Evolutionary conservation across 306 rosid species (phyloP).

Genomic region (Citrullus colocynthis): DNA sequence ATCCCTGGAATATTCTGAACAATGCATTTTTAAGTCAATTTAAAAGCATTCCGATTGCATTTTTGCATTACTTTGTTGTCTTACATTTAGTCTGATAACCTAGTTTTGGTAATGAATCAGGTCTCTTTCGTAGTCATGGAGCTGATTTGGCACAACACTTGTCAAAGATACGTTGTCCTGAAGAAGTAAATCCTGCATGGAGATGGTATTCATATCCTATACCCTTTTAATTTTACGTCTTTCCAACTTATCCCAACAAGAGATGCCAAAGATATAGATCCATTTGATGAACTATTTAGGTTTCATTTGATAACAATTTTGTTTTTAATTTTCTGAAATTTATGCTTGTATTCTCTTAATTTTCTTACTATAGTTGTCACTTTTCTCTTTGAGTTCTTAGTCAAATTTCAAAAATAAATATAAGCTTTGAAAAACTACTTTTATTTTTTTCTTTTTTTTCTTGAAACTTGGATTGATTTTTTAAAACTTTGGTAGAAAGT

Average conservation of each 20-base stretch:
- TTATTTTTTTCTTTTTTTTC: no score
- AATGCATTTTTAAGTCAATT: background rate
- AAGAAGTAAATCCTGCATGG: constrained; percentile 80
- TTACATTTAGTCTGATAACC: background rate
- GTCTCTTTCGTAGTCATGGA: constrained; percentile 17
- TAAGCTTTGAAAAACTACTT: no score
- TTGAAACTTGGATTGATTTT: no score
- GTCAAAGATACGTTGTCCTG: constrained; percentile 50
- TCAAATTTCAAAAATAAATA: no score
- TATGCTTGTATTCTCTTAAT: no score
- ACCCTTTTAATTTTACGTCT: background rate
- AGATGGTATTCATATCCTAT: constrained; percentile 49
- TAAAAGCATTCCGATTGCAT: background rate
- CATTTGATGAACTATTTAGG: no score
- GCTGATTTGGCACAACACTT: constrained; percentile 32
- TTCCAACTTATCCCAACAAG: background rate
- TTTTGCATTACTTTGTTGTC: background rate
- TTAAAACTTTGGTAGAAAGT: no score
- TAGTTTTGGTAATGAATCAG: constrained; percentile 14
- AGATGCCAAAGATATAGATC: background rate
- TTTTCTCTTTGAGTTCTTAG: no score
- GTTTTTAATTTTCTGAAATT: no score
- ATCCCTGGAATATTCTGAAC: background rate
- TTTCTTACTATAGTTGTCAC: no score
- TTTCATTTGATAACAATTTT: no score